Evolutionary conservation across 2,329 filamentous ascomycete species (phyloP).

Genomic region (Aspergillus viridinutans): DNA sequence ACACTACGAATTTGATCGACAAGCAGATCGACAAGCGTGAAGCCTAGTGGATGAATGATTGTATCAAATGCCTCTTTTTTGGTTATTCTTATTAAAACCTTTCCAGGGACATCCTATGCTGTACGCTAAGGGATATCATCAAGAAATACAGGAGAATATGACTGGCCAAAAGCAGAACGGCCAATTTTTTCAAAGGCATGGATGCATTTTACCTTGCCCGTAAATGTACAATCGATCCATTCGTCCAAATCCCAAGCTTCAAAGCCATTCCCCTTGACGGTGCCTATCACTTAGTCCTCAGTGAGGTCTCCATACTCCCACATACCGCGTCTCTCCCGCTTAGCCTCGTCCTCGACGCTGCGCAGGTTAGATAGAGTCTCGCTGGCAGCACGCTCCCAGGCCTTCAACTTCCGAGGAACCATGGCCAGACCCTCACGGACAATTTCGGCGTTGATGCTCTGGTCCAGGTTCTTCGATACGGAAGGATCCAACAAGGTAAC

Average conservation of each 20-base stretch:
- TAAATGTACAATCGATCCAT: not conserved
- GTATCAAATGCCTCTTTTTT: not conserved
- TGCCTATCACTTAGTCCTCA: slow-evolving; percentile 60
- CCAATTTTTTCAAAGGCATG: slow-evolving; percentile 1
- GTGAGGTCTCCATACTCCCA: slow-evolving; percentile 99
- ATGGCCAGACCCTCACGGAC: slow-evolving; percentile 80
- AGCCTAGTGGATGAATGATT: not conserved
- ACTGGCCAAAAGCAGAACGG: not conserved
- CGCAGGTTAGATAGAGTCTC: slow-evolving; percentile 68
- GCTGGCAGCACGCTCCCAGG: slow-evolving; percentile 77
- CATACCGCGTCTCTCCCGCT: slow-evolving; percentile 76
- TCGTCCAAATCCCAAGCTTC: not conserved
- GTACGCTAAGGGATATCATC: slow-evolving; percentile 6
- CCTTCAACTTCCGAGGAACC: slow-evolving; percentile 86
- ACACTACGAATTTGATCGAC: not conserved
- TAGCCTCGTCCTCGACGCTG: slow-evolving; percentile 72
- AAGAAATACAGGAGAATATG: not conserved
- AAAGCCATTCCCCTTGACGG: not conserved
- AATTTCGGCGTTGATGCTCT: slow-evolving; percentile 87
- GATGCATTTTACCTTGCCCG: not conserved
- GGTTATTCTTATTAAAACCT: not conserved
- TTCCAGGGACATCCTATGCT: slow-evolving; percentile 4
- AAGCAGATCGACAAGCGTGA: not conserved
- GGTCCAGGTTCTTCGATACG: slow-evolving; percentile 57
- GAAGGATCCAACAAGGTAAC: slow-evolving; percentile 84